Percentiles rank a stretch among this genome's conserved stretches.
phyloP scores from a whole-genome alignment of 1,139 yeast species.

The Pichia terricola region DNA sequence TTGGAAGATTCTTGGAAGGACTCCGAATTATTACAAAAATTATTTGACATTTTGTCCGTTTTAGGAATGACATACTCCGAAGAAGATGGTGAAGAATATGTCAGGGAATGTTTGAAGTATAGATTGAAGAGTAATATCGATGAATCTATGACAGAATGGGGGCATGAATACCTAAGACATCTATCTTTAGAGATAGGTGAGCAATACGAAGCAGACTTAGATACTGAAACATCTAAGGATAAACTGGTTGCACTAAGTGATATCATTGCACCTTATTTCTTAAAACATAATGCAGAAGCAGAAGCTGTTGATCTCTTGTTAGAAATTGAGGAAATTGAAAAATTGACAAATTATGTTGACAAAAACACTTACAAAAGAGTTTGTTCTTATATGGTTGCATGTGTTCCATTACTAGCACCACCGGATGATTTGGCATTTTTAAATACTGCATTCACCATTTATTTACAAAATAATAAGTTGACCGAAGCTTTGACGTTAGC shows the following conservation, averaged over 20 bases:
- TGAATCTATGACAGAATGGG: conserved; percentile 78
- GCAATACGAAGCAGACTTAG: conserved; percentile 55
- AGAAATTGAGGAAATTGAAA: conserved; percentile 82
- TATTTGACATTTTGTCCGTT: conserved; percentile 86
- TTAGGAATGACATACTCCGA: conserved; percentile 85
- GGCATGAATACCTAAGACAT: conserved; percentile 96
- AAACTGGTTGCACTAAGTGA: conserved; percentile 53
- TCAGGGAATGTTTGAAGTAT: conserved; percentile 72
- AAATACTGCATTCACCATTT: conserved; percentile 84
- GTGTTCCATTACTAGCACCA: conserved; percentile 91
- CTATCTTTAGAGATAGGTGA: conserved; percentile 91
- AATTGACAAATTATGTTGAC: conserved; percentile 76
- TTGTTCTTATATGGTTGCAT: conserved; percentile 87
- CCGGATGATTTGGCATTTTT: conserved; percentile 86
- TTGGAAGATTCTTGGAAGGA: conserved; percentile 52
- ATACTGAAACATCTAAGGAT: conserved; percentile 16
- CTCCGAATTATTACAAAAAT: conserved; percentile 30
- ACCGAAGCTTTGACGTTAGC: conserved; percentile 90
- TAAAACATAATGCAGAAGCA: conserved; percentile 95
- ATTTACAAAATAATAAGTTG: conserved; percentile 66
- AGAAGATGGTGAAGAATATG: conserved; percentile 49
- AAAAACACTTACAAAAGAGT: conserved; percentile 79
- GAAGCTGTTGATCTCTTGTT: conserved; percentile 92
- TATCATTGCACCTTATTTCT: conserved; percentile 79
- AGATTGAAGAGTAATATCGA: conserved; percentile 54